Percentiles rank a stretch among this genome's conserved stretches.
Evolutionary conservation across 2,329 filamentous ascomycete species (phyloP).

Genomic region (Ceratocystis ficicola): DNA sequence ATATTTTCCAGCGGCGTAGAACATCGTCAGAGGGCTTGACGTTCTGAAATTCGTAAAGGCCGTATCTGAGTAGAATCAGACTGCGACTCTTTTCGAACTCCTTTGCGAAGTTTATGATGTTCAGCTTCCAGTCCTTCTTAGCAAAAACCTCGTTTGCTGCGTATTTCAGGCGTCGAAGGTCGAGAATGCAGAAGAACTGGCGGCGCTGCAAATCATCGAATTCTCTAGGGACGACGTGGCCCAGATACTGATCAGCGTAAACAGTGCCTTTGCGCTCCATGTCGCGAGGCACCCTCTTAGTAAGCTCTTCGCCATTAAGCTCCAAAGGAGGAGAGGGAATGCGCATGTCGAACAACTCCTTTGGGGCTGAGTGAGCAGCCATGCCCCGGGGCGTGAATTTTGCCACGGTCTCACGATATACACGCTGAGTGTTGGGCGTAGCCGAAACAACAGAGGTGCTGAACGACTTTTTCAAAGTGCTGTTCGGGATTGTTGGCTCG

Average conservation of each 20-base stretch:
- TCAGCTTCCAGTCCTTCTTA: constrained; percentile 51
- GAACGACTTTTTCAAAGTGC: constrained; percentile 39
- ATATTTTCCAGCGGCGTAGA: constrained; percentile 46
- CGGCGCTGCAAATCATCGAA: constrained; percentile 48
- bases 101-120: constrained; percentile 50
- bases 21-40: constrained; percentile 47
- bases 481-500: constrained; percentile 36
- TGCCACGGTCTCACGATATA: constrained; percentile 36
- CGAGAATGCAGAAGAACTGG: constrained; percentile 52
- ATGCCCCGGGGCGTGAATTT: constrained; percentile 40
- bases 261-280: constrained; percentile 42
- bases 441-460: constrained; percentile 35
- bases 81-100: constrained; percentile 53
- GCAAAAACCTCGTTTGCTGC: constrained; percentile 48
- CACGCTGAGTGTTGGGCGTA: constrained; percentile 33
- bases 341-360: constrained; percentile 46
- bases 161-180: constrained; percentile 49
- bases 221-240: constrained; percentile 44
- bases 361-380: constrained; percentile 35
- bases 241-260: constrained; percentile 48
- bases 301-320: constrained; percentile 43
- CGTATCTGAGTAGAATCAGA: constrained; percentile 49
- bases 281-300: constrained; percentile 42
- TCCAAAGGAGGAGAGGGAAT: constrained; percentile 46
- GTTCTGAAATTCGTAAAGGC: constrained; percentile 51